Conservation (phyloP, 176 grass and related monocot genomes). For the Oryza nivara region DNA sequence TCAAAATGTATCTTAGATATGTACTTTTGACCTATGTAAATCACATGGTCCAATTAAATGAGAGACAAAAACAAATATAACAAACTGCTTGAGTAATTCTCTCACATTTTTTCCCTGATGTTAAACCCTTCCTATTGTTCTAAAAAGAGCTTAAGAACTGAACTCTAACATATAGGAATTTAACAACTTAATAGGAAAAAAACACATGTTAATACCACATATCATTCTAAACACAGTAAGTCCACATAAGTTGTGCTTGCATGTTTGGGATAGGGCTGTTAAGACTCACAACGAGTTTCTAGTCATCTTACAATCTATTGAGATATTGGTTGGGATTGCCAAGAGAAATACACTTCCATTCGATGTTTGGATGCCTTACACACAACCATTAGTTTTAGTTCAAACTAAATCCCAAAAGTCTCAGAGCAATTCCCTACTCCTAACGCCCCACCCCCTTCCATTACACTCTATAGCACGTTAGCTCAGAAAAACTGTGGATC, state of each 20-base stretch:
- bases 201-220: background rate
- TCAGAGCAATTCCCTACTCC: background rate
- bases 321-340: no score
- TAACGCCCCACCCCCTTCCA: background rate
- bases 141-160: background rate
- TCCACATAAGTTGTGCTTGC: background rate
- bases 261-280: background rate
- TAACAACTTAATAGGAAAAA: background rate
- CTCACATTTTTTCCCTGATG: background rate
- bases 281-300: background rate
- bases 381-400: background rate
- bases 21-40: no score
- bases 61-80: background rate
- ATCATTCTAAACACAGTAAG: background rate
- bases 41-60: background rate
- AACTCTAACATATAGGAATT: background rate
- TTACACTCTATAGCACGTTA: background rate
- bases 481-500: background rate
- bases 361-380: background rate
- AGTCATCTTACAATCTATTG: no score
- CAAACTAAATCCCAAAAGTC: background rate
- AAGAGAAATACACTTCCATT: no score
- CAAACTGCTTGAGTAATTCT: background rate
- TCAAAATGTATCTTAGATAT: background rate
- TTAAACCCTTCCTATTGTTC: background rate